Conservation (phyloP, 129 eudicot species). For the Apium graveolens region DNA sequence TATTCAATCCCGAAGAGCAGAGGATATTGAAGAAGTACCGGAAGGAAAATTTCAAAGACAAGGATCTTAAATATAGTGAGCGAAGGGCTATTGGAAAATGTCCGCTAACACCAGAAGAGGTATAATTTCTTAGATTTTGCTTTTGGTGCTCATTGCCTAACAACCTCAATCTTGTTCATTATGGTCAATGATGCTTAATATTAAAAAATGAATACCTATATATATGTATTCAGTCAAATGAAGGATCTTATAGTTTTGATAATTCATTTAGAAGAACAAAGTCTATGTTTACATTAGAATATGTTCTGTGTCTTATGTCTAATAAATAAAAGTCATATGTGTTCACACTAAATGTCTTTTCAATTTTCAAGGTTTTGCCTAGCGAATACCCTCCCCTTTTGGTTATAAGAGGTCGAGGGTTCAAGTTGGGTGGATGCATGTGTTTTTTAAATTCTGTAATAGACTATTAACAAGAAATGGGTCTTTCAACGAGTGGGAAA, state of each 20-base stretch:
- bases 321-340: neutral
- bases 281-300: neutral
- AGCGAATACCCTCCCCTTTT: neutral
- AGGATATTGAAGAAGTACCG: constrained; percentile 56
- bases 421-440: neutral
- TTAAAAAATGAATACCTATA: neutral
- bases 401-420: neutral
- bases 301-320: neutral
- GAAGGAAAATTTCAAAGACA: constrained; percentile 69
- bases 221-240: neutral
- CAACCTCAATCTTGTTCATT: neutral
- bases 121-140: constrained; percentile 10
- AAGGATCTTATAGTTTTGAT: neutral
- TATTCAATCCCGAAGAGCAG: constrained; percentile 77
- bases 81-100: constrained; percentile 96
- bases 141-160: neutral
- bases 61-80: constrained; percentile 60
- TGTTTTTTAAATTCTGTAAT: neutral
- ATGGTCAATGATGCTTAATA: neutral
- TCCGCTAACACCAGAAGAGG: constrained; percentile 98
- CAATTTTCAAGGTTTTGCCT: neutral
- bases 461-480: neutral
- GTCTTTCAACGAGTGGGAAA: neutral
- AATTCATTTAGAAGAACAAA: neutral
- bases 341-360: neutral